These are phyloP conservation scores for Termitomyces sp. DNA, from an alignment of 768 basidiomycete species.

Conservation along the genomic window DNA sequence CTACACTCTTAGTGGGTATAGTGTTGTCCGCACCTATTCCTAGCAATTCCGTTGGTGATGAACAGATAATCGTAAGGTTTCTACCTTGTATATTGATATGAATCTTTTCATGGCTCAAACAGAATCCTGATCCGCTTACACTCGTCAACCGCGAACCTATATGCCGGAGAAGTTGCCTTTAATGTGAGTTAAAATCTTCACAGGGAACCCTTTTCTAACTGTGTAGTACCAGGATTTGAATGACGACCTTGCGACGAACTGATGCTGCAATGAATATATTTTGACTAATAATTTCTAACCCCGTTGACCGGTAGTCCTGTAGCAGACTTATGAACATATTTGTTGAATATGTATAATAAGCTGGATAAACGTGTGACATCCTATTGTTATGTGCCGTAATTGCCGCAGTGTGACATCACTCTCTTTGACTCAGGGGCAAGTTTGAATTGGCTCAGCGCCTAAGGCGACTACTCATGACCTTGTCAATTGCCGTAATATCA, in stretches of 20 bases:
- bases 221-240: not conserved
- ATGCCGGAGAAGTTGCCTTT: slow-evolving; percentile 10
- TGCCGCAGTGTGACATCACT: no score
- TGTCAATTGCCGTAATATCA: not conserved
- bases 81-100: not conserved
- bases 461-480: not conserved
- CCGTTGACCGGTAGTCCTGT: not conserved
- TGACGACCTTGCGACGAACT: not conserved
- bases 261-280: not conserved
- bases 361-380: not conserved
- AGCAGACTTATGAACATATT: not conserved
- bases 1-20: slow-evolving; percentile 2
- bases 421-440: no score
- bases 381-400: not conserved
- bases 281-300: not conserved
- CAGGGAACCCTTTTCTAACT: not conserved
- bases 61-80: not conserved
- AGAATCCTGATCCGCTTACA: not conserved
- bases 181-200: not conserved
- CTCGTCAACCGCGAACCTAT: slow-evolving; percentile 9
- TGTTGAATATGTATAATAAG: no score
- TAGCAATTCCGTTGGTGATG: not conserved
- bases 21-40: slow-evolving; percentile 6
- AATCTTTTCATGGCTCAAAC: not conserved
- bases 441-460: not conserved